Conservation (phyloP, 225 moss, liverwort and hornwort genomes). For the Asterella californica region DNA sequence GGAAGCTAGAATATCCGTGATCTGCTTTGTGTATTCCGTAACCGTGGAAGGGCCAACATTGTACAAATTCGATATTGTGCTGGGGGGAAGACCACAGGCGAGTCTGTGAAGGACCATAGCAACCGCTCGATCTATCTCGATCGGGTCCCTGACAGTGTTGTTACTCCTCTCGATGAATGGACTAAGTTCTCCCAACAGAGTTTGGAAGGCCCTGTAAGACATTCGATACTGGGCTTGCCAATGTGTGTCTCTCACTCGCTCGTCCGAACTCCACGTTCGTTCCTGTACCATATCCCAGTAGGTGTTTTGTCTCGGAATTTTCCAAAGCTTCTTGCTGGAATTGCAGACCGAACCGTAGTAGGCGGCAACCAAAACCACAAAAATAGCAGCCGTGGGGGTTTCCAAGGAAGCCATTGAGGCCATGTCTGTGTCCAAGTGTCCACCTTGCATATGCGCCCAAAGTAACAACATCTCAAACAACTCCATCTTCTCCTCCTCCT, state of each 20-base stretch:
- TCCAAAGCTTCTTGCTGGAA: conserved; percentile 27
- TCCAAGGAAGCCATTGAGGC: conserved; percentile 21
- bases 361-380: conserved; percentile 38
- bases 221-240: conserved; percentile 57
- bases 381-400: conserved; percentile 31
- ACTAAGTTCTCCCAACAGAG: conserved; percentile 45
- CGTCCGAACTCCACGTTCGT: conserved; percentile 30
- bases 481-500: conserved; percentile 32
- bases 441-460: conserved; percentile 45
- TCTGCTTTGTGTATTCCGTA: conserved; percentile 47
- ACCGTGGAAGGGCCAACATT: conserved; percentile 45
- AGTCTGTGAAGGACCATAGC: conserved; percentile 64
- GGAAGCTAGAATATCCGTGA: conserved; percentile 45
- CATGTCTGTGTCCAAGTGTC: conserved; percentile 40
- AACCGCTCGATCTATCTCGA: conserved; percentile 52
- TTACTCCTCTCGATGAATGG: conserved; percentile 38
- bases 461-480: conserved; percentile 51
- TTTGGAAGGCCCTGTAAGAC: conserved; percentile 56
- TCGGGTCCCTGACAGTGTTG: conserved; percentile 31
- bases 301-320: conserved; percentile 35
- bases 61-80: conserved; percentile 41
- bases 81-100: conserved; percentile 48
- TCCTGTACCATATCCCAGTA: conserved; percentile 47
- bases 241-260: conserved; percentile 35
- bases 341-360: conserved; percentile 30